Evolutionary conservation across 1,139 yeast genomes (phyloP).

Genomic region (Diutina sp.): DNA sequence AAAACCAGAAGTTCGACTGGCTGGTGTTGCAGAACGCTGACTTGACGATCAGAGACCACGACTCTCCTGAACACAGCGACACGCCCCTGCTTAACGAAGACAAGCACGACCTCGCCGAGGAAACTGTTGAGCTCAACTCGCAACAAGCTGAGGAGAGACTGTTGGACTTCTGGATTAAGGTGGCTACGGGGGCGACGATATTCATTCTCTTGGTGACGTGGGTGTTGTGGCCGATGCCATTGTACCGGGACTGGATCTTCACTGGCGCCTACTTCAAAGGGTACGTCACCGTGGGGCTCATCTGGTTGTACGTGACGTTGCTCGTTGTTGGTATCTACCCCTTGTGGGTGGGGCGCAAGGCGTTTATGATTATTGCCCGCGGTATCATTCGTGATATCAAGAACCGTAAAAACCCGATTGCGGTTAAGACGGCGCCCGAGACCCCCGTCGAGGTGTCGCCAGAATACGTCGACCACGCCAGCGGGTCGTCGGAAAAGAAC

Average conservation of each 20-base stretch:
- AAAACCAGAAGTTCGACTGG: constrained; percentile 21
- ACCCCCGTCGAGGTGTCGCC: background rate
- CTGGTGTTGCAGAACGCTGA: constrained; percentile 12
- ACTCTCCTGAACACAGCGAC: constrained; percentile 2
- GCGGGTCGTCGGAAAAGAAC: background rate
- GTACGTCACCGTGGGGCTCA: constrained; percentile 23
- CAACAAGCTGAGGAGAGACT: constrained; percentile 7
- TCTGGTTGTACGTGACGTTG: constrained; percentile 23
- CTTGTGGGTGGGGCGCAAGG: constrained; percentile 20
- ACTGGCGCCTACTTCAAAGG: constrained; percentile 26
- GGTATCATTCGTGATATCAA: constrained; percentile 7
- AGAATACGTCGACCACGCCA: background rate
- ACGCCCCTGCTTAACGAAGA: no score
- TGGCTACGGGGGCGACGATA: constrained; percentile 17
- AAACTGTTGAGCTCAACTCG: constrained; percentile 3
- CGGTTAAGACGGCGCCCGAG: background rate
- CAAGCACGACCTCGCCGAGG: constrained; percentile 2
- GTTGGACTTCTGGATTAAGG: constrained; percentile 12
- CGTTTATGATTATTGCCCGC: constrained; percentile 11
- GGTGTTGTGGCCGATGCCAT: constrained; percentile 35
- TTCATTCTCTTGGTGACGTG: constrained; percentile 18
- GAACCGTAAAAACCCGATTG: background rate
- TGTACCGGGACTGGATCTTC: constrained; percentile 32
- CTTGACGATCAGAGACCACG: constrained; percentile 10
- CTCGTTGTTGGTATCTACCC: constrained; percentile 25